Evolutionary conservation across 345 rosid species (phyloP).

Genomic region (Hibiscus syriacus): DNA sequence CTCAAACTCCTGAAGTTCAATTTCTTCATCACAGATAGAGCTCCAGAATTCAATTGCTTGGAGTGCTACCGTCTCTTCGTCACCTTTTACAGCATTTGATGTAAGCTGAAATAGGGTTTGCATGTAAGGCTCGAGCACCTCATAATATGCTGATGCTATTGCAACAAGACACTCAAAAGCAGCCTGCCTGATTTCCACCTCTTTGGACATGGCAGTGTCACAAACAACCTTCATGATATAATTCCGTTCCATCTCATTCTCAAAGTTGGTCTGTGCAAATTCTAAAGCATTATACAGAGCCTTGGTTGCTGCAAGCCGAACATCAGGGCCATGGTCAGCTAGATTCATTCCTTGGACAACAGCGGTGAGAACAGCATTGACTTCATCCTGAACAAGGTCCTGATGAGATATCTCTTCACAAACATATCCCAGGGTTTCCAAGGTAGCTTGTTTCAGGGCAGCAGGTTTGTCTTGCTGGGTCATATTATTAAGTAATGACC

Average conservation of each 20-base stretch:
- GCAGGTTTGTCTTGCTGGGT: conserved; percentile 53
- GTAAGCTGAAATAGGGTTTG: conserved; percentile 78
- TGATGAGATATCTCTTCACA: conserved; percentile 88
- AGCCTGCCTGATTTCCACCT: conserved; percentile 76
- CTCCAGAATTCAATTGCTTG: conserved; percentile 99
- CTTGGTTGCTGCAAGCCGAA: conserved; percentile 79
- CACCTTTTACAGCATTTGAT: conserved; percentile 78
- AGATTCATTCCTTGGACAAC: conserved; percentile 96
- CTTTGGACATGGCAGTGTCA: conserved; percentile 78
- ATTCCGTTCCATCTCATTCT: conserved; percentile 85
- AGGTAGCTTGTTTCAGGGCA: conserved; percentile 72
- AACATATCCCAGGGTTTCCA: conserved; percentile 84
- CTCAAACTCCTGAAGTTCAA: conserved; percentile 79
- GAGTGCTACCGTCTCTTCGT: conserved; percentile 83
- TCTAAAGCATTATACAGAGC: conserved; percentile 80
- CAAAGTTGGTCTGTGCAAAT: conserved; percentile 90
- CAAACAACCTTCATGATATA: conserved; percentile 93
- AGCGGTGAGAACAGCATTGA: conserved; percentile 84
- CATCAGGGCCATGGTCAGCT: conserved; percentile 61
- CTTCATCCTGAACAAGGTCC: conserved; percentile 86
- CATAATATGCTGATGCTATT: conserved; percentile 80
- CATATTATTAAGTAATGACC: conserved; percentile 63
- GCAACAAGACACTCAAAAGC: conserved; percentile 97
- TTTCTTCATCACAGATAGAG: conserved; percentile 94
- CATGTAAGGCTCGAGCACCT: conserved; percentile 83